Base-by-base conservation (phyloP, 1,284 basidiomycete species). In the Cryptococcus jaspeensis region DNA sequence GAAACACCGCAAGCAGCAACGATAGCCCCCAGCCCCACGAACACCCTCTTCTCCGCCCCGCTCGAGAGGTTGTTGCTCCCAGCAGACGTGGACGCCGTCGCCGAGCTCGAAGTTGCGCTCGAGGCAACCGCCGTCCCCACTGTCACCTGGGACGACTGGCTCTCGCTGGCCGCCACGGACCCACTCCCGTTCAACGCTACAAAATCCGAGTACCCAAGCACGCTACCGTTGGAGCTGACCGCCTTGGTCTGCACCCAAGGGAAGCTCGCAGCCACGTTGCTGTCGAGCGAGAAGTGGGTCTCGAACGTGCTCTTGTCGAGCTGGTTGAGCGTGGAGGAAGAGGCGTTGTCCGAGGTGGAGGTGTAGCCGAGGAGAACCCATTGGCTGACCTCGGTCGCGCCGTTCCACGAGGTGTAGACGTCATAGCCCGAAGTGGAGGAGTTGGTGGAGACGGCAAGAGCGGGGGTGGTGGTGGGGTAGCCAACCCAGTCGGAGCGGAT, bases 361-460 rank as follows among this genome's bases (percentile, higher is more conserved):
- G 55, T 55, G 15, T 39, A 53, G 11, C 55, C 63, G 16, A 60
- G 42, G 5, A 70, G 39, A 32, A 60, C 59, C 65, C 65, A 74
- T 0, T 37, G 50, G 1, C 46, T 36, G 18, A 74, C 64, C 41
- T 73, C 65, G 7, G 73, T 74, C 1, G 71, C 71, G 13, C 74
- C 73, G 52, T 74, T 74, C 74, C 74, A 76, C 1, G 63, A 66
- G 12, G 62, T 50, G 55, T 59, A 61, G 37, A 62, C 25, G 35
- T 54, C 54, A 48, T 56, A 58, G 12, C 36, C 20, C 25, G 23
- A 18, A 4, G 42, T 50, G 1, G 49, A 52, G 11, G 28, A 42
- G 16, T 54, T 53, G 9, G 49, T 25, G 45, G 52, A 47, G 23
- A 64, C 37, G 0, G 50, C 52, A 36, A 73, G 50, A 16, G 42